Evolutionary conservation across 306 rosid species (phyloP).

Genomic region (Begonia masoniana): DNA sequence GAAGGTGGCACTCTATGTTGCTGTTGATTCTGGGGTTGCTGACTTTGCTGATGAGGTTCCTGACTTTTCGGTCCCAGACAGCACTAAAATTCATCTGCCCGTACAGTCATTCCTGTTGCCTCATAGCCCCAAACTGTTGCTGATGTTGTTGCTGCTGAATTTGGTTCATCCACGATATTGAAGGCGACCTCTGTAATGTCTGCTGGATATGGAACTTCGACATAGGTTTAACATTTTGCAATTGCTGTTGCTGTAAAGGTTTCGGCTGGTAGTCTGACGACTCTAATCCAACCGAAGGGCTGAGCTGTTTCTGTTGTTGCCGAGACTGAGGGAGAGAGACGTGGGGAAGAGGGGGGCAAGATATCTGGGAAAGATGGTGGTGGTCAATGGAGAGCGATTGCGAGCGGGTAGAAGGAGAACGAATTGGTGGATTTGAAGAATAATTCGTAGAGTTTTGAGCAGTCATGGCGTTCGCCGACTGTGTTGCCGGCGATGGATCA

Average conservation of each 20-base stretch:
- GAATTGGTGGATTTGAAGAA: conserved; percentile 22
- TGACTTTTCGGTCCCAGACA: too few species aligned
- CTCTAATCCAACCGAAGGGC: conserved; percentile 18
- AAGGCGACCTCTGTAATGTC: conserved; percentile 36
- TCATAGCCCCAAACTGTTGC: conserved; percentile 45
- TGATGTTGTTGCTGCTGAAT: conserved; percentile 53
- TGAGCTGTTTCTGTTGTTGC: conserved; percentile 12
- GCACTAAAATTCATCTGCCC: conserved; percentile 70
- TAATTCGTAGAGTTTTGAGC: conserved; percentile 23
- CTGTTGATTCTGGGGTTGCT: conserved; percentile 30
- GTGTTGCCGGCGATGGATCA: conserved; percentile 17
- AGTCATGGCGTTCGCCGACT: conserved; percentile 11
- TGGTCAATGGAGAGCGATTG: conserved; percentile 45
- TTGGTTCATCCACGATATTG: conserved; percentile 40
- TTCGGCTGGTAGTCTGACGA: conserved; percentile 26
- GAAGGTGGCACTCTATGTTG: conserved; percentile 68
- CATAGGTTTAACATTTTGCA: conserved; percentile 35
- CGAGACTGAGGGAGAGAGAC: conserved; percentile 35
- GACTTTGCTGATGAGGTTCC: not conserved
- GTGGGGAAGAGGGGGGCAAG: conserved; percentile 37
- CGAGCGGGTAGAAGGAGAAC: conserved; percentile 29
- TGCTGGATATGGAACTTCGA: conserved; percentile 54
- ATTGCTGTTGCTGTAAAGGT: conserved; percentile 13
- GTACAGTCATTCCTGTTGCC: conserved; percentile 55
- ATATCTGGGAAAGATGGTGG: conserved; percentile 25